A percentile compares a stretch with the other conserved stretches of the same genome.
These are phyloP conservation scores for Geosiphon pyriformis DNA, from an alignment of 192 early-diverging fungal genomes.

Conservation along the genomic window DNA sequence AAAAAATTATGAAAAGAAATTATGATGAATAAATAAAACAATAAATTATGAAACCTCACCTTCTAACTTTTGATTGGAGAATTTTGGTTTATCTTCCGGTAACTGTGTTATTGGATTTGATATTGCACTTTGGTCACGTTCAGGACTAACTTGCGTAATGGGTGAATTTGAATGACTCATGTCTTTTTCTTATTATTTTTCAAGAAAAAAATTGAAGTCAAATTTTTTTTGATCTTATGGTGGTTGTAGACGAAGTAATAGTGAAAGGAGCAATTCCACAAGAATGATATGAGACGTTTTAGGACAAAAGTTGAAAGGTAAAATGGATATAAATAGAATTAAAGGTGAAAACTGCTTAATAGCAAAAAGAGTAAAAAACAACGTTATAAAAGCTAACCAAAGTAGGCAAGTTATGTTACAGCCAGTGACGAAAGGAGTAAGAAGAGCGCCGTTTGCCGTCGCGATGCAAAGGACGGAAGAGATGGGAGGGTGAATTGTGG, in stretches of 20 bases:
- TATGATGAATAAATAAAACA: neutral
- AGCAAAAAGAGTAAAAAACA: neutral
- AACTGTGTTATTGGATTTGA: conserved; percentile 6
- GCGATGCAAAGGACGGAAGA: conserved; percentile 1
- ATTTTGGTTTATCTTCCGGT: neutral
- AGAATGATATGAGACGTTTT: neutral
- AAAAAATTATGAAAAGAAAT: neutral
- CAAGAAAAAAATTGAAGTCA: neutral
- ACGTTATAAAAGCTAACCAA: neutral
- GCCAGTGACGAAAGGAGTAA: neutral
- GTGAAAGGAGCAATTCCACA: neutral
- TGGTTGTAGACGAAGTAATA: neutral
- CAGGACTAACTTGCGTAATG: conserved; percentile 21
- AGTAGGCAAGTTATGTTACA: neutral
- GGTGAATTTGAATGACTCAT: conserved; percentile 18
- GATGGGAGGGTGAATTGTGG: neutral
- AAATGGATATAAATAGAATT: neutral
- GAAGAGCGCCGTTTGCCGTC: neutral
- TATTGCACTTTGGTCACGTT: neutral
- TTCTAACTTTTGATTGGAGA: conserved; percentile 8
- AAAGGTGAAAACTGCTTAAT: neutral
- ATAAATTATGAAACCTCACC: conserved; percentile 5
- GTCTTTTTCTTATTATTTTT: neutral
- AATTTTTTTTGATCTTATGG: neutral
- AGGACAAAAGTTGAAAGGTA: neutral